Base-by-base conservation (phyloP, 2,329 filamentous ascomycete genomes). In the Rhinocladiella similis region DNA sequence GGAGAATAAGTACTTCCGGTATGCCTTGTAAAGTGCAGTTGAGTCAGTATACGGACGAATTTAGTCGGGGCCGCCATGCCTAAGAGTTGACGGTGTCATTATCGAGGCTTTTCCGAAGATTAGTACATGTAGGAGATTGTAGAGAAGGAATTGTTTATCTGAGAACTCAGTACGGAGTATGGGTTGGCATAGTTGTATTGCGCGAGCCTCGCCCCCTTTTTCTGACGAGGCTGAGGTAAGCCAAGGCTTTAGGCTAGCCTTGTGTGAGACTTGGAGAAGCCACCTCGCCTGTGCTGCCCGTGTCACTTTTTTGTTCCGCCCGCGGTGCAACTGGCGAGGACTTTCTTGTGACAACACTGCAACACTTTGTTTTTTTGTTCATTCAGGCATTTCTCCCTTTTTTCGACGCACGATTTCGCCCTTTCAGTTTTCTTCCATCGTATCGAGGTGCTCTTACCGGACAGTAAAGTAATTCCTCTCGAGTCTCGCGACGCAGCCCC, bases 1-100 rank as follows among this genome's bases (percentile, higher is more conserved):
- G 61, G 57, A 72, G 60, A 67, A 69, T 7, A 68, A 63, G 54
- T 56, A 71, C 53, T 72, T 72, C 38, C 61, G 67, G 47, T 72
- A 71, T 65, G 48, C 49, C 22, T 25, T 25, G 22, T 25, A 25
- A 25, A 25, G 22, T 25, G 22, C 22, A 7, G 4, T 25, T 25
- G 22, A 25, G 22, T 25, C 22, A 25, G 22, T 7, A 25, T 25
- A 25, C 7, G 22, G 7, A 25, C 22, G 22, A 25, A 25, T 4
- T 5, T 25, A 25, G 22, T 25, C n/a, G n/a, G n/a, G n/a, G n/a
- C n/a, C n/a, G n/a, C n/a, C n/a, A n/a, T n/a, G n/a, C n/a, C n/a
- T n/a, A n/a, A n/a, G n/a, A n/a, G n/a, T n/a, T n/a, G n/a, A n/a
- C n/a, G n/a, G n/a, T 25, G 7, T 25, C 4, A 25, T 25, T 5